Percentiles rank a stretch among this genome's conserved stretches.
These are phyloP conservation scores for Candida nitratophila DNA, from an alignment of 805 yeast species.

Conservation along the genomic window DNA sequence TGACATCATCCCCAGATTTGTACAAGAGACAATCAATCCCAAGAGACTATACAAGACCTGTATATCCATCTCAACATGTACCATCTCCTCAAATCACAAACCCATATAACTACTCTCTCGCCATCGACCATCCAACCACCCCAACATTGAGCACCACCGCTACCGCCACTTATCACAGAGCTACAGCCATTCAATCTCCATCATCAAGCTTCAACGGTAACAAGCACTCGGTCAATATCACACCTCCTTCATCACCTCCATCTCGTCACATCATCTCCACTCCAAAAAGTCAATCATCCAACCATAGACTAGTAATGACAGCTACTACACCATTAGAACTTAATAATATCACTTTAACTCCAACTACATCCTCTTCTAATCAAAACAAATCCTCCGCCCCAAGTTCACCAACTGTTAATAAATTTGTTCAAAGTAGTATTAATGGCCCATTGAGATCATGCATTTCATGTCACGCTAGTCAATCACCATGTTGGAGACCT, in stretches of 20 bases:
- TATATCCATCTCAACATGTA: conserved; percentile 13
- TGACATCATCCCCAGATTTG: conserved; percentile 41
- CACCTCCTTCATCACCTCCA: conserved; percentile 1
- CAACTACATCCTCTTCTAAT: background rate
- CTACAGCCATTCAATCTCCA: background rate
- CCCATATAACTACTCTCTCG: conserved; percentile 21
- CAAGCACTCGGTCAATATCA: background rate
- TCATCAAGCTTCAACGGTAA: background rate
- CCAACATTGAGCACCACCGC: conserved; percentile 5
- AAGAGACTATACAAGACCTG: conserved; percentile 3
- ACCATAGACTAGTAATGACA: background rate
- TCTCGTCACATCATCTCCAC: background rate
- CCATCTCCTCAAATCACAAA: conserved; percentile 10
- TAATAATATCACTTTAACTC: background rate
- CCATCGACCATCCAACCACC: conserved; percentile 3
- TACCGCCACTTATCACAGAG: conserved; percentile 2
- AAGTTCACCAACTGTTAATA: conserved; percentile 11
- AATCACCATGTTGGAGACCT: conserved; percentile 98
- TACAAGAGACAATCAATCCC: conserved; percentile 30
- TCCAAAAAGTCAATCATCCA: background rate
- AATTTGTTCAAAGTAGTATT: conserved; percentile 1
- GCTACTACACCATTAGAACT: background rate
- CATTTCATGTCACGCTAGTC: conserved; percentile 83
- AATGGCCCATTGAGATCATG: conserved; percentile 46
- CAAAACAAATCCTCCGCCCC: conserved; percentile 6